phyloP scores from a whole-genome alignment of 176 grass and related monocot species.

The Carex scoparia region DNA sequence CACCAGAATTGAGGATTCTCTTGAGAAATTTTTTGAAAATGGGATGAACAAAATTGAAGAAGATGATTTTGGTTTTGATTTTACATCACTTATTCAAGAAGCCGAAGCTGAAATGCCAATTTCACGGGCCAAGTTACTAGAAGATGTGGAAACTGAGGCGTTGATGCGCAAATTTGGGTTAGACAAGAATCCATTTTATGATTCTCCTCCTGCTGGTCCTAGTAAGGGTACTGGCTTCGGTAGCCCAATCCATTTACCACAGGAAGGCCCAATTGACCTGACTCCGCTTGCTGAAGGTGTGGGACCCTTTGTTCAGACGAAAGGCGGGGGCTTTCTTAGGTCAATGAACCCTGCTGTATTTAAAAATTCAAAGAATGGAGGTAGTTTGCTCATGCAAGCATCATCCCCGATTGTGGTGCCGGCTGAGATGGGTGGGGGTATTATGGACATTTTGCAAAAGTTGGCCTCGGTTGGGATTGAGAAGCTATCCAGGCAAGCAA shows the following conservation, averaged over 20 bases:
- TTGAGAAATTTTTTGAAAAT: background rate
- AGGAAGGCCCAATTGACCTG: constrained; percentile 48
- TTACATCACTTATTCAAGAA: constrained; percentile 55
- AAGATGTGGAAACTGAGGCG: constrained; percentile 81
- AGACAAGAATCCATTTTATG: constrained; percentile 61
- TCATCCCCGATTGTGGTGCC: constrained; percentile 91
- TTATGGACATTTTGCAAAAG: constrained; percentile 88
- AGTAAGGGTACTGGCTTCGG: constrained; percentile 44
- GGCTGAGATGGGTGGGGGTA: constrained; percentile 91
- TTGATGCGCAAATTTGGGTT: constrained; percentile 85
- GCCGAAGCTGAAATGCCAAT: constrained; percentile 67
- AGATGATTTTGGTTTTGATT: constrained; percentile 49
- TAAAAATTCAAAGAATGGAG: constrained; percentile 78
- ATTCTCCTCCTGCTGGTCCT: constrained; percentile 52
- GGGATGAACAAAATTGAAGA: constrained; percentile 27
- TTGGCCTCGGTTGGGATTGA: constrained; percentile 90
- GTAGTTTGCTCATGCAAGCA: constrained; percentile 85
- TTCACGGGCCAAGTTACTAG: constrained; percentile 55
- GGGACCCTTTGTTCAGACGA: constrained; percentile 83
- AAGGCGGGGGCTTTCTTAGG: constrained; percentile 75
- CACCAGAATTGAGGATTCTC: background rate
- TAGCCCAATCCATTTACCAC: constrained; percentile 65
- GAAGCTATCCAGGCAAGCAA: constrained; percentile 84
- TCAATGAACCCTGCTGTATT: constrained; percentile 78
- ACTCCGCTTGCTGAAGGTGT: constrained; percentile 62